Evolutionary conservation across 805 yeast species (phyloP).

Genomic region (Babjeviella inositovora): DNA sequence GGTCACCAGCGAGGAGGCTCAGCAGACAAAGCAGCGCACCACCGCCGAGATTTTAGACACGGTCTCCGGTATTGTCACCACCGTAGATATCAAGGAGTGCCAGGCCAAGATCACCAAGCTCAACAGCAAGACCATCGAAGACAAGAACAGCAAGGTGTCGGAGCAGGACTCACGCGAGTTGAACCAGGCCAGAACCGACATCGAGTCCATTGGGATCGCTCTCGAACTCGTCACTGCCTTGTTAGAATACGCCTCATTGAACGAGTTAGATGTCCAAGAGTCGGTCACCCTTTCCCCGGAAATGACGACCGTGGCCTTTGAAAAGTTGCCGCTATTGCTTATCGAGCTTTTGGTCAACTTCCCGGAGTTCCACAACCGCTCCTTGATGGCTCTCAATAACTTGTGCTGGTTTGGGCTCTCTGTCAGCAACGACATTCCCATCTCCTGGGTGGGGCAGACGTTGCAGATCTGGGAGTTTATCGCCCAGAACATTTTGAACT

Average conservation of each 20-base stretch:
- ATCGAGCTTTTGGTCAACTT: conserved; percentile 20
- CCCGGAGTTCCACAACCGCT: conserved; percentile 33
- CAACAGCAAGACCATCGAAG: no score
- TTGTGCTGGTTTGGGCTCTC: conserved; percentile 42
- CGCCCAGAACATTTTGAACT: conserved; percentile 2
- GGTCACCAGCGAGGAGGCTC: conserved; percentile 7
- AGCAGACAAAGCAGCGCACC: conserved; percentile 8
- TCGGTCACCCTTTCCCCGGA: conserved; percentile 10
- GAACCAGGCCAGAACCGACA: conserved; percentile 26
- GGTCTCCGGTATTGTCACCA: conserved; percentile 9
- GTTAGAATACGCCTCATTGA: conserved; percentile 33
- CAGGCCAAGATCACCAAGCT: conserved; percentile 2
- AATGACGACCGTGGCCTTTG: no score
- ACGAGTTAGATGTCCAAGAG: conserved; percentile 8
- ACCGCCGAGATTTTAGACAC: conserved; percentile 6
- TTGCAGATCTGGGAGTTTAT: conserved; percentile 13
- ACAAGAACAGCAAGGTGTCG: no score
- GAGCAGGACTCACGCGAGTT: conserved; percentile 21
- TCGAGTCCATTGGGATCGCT: conserved; percentile 53
- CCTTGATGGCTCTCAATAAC: conserved; percentile 58
- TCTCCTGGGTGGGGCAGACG: conserved; percentile 18
- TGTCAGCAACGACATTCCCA: conserved; percentile 13
- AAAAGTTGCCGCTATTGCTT: no score
- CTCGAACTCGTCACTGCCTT: conserved; percentile 67
- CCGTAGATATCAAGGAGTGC: conserved; percentile 10